Evolutionary conservation across 1,284 basidiomycete genomes (phyloP).

Genomic region (Malassezia sp.): DNA sequence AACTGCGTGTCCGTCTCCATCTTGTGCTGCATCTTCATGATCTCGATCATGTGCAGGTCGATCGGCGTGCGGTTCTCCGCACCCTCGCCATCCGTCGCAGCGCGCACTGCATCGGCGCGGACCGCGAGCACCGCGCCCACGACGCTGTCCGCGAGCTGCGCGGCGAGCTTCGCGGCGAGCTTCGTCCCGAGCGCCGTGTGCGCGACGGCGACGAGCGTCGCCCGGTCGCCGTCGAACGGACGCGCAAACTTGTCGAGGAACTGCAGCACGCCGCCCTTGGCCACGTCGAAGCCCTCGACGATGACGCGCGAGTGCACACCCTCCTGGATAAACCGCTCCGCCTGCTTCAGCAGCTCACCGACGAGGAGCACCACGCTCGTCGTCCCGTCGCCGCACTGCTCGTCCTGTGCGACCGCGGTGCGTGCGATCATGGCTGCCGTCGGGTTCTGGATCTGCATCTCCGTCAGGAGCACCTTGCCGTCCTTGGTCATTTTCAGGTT

Average conservation of each 20-base stretch:
- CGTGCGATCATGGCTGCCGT: constrained; percentile 98
- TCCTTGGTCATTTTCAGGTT: constrained; percentile 99
- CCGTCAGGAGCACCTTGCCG: constrained; percentile 92
- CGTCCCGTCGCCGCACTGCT: constrained; percentile 97
- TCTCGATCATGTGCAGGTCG: constrained; percentile 97
- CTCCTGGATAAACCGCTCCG: constrained; percentile 93
- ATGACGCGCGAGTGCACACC: constrained; percentile 96
- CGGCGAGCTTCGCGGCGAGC: constrained; percentile 69
- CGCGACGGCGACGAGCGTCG: constrained; percentile 82
- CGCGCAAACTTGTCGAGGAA: constrained; percentile 84
- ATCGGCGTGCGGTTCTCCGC: constrained; percentile 56
- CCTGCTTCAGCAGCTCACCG: constrained; percentile 92
- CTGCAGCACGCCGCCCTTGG: constrained; percentile 89
- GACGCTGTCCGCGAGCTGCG: constrained; percentile 77
- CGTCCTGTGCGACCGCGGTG: constrained; percentile 95
- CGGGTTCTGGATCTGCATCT: constrained; percentile 98
- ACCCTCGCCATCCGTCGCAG: constrained; percentile 30
- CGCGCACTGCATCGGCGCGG: constrained; percentile 47
- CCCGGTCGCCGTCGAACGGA: constrained; percentile 64
- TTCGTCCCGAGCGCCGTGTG: constrained; percentile 92
- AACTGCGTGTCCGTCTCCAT: constrained; percentile 97
- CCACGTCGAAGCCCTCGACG: constrained; percentile 87
- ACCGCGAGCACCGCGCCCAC: constrained; percentile 92
- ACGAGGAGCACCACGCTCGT: constrained; percentile 94
- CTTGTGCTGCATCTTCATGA: constrained; percentile 99